Conservation (phyloP, 1,284 basidiomycete species). For the Cutaneotrichosporon sp. region DNA sequence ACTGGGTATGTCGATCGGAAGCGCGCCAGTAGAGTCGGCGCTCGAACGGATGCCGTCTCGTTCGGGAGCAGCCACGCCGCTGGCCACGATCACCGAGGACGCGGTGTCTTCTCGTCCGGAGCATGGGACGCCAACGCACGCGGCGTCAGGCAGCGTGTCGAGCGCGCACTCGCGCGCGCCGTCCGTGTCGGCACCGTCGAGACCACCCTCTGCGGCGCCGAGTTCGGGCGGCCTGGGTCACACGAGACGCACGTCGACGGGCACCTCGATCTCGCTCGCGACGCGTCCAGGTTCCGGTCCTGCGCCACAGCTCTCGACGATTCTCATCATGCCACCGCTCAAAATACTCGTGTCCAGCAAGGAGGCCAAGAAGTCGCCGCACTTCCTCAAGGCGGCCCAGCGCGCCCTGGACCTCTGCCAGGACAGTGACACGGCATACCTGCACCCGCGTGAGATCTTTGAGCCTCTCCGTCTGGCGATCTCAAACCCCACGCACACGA, state of each 20-base stretch:
- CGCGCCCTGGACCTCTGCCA: constrained; percentile 80
- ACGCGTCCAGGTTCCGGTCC: constrained; percentile 20
- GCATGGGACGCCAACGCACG: constrained; percentile 19
- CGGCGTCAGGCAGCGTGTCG: constrained; percentile 14
- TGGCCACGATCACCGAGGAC: constrained; percentile 1
- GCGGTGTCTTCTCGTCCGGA: constrained; percentile 4
- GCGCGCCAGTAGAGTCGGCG: neutral
- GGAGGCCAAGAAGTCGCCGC: constrained; percentile 78
- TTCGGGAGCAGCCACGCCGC: neutral
- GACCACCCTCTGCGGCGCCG: constrained; percentile 25
- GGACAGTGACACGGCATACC: constrained; percentile 58
- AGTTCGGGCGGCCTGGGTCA: constrained; percentile 23
- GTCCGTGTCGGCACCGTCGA: constrained; percentile 29
- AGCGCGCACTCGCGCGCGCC: constrained; percentile 4
- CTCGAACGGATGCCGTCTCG: neutral
- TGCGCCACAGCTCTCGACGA: constrained; percentile 52
- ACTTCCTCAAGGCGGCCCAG: constrained; percentile 78
- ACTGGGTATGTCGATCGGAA: constrained; percentile 6
- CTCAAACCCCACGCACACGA: constrained; percentile 68
- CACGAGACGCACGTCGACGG: constrained; percentile 38
- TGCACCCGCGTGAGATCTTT: constrained; percentile 75
- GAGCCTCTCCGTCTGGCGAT: constrained; percentile 89
- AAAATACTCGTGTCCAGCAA: constrained; percentile 83
- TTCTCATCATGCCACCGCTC: constrained; percentile 73
- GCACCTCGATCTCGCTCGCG: constrained; percentile 41